phyloP scores from a whole-genome alignment of 495 filamentous ascomycete genomes.

The Paragyromitra xinjiangensis region DNA sequence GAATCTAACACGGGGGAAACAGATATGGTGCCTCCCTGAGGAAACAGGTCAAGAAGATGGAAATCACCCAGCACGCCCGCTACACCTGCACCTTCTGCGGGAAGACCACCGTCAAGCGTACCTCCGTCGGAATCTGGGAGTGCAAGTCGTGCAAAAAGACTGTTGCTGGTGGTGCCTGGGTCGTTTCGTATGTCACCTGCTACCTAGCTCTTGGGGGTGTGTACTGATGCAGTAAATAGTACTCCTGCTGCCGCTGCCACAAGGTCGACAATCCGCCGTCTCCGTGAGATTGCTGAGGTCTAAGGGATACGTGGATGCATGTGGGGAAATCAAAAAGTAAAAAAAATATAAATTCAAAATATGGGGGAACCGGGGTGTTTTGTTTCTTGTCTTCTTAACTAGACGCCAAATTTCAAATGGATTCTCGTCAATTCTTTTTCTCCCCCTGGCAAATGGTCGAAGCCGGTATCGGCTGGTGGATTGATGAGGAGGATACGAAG shows the following conservation, averaged over 20 bases:
- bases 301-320: slow-evolving; percentile 61
- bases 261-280: slow-evolving; percentile 94
- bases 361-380: slow-evolving; percentile 41
- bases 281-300: slow-evolving; percentile 97
- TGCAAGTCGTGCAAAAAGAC: slow-evolving; percentile 94
- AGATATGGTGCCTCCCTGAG: slow-evolving; percentile 99
- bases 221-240: slow-evolving; percentile 62
- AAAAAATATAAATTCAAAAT: slow-evolving; percentile 32
- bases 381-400: slow-evolving; percentile 41
- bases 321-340: slow-evolving; percentile 27
- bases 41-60: slow-evolving; percentile 99
- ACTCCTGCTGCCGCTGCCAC: slow-evolving; percentile 96
- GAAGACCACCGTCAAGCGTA: slow-evolving; percentile 90
- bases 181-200: slow-evolving; percentile 81
- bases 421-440: slow-evolving; percentile 31
- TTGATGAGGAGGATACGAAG: neutral
- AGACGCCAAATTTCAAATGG: slow-evolving; percentile 52
- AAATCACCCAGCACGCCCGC: slow-evolving; percentile 94
- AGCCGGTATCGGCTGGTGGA: neutral
- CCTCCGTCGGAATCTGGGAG: slow-evolving; percentile 94
- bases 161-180: slow-evolving; percentile 95
- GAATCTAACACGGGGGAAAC: slow-evolving; percentile 36
- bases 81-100: slow-evolving; percentile 97
- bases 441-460: neutral
- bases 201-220: neutral